Base-by-base conservation (phyloP, 495 filamentous ascomycete species). In the Penicillium desertorum region DNA sequence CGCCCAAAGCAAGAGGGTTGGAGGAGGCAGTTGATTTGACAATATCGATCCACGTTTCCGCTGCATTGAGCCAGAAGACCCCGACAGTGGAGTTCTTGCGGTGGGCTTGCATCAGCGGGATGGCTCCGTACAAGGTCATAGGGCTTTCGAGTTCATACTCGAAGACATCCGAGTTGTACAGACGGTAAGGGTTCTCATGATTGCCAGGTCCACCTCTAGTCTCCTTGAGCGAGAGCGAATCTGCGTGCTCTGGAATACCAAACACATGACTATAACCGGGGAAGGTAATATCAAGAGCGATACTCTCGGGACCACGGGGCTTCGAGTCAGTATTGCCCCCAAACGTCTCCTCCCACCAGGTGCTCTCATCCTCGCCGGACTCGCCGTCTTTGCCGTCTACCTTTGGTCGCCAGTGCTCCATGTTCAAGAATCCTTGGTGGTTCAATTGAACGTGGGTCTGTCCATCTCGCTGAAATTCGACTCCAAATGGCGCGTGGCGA, bases 11-110 rank as follows among this genome's bases (percentile, higher is more conserved):
- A 27, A 95, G 79, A 1, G 90, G 90, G 62, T 96, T 98, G 57
- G 77, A 80, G 29, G 84, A 80, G 30, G 81, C 79, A 63, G 87
- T 90, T n/a, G 79, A 70, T 73, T 97, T 98, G 65, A 87, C 83
- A 59, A 98, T 88, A 71, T 98, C 94, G 51, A 98, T 76, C 94
- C 94, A 98, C 4, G 92, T 98, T 73, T 98, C 94, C 3, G 94
- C 94, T 42, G 91, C 90, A 70, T 97, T 98, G 48, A 98, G 81
- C 94, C 94, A 98, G 73, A 98, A 96, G n/a, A 98, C 88, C 51
- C 91, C 95, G 48, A 97, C 92, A 8, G 91, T 94, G 1, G 93
- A 97, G 64, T 87, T 85, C 69, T 94, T 93, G 64, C 88, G 87
- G 62, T 97, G 92, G 17, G 94, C 94, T 72, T 97, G 93, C 91